Conservation (phyloP, 352 stramenopile genomes). For the Globisporangium irregulare region DNA sequence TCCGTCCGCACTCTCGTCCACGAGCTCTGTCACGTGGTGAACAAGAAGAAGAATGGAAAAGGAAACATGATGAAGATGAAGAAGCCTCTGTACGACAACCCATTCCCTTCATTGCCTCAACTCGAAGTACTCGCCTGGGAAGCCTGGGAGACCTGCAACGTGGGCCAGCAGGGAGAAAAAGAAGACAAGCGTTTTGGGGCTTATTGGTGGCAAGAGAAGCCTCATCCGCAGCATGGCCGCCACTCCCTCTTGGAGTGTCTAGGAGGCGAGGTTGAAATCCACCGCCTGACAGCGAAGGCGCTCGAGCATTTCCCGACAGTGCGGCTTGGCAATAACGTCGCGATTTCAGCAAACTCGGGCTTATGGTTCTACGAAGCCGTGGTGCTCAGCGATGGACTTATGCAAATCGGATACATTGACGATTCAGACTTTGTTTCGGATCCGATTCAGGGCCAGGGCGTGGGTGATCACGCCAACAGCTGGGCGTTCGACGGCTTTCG, state of each 20-base stretch:
- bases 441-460: constrained; percentile 81
- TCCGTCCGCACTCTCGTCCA: constrained; percentile 26
- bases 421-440: constrained; percentile 83
- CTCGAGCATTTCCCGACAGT: constrained; percentile 83
- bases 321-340: constrained; percentile 33
- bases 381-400: constrained; percentile 87
- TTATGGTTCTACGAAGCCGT: constrained; percentile 91
- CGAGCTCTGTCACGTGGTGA: constrained; percentile 15
- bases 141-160: not conserved
- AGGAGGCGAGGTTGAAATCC: constrained; percentile 68
- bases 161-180: not conserved
- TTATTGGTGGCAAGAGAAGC: constrained; percentile 27
- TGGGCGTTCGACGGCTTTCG: constrained; percentile 91
- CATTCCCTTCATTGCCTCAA: constrained; percentile 16
- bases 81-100: not conserved
- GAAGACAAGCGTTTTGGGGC: not conserved
- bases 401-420: constrained; percentile 94
- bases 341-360: constrained; percentile 50
- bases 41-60: not conserved
- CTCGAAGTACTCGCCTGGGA: constrained; percentile 36
- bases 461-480: constrained; percentile 89
- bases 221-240: not conserved
- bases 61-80: not conserved
- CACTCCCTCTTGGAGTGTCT: constrained; percentile 42
- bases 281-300: constrained; percentile 48